These are phyloP conservation scores for Dactylis glomerata DNA, from an alignment of 176 grass and related monocot species.

Conservation along the genomic window DNA sequence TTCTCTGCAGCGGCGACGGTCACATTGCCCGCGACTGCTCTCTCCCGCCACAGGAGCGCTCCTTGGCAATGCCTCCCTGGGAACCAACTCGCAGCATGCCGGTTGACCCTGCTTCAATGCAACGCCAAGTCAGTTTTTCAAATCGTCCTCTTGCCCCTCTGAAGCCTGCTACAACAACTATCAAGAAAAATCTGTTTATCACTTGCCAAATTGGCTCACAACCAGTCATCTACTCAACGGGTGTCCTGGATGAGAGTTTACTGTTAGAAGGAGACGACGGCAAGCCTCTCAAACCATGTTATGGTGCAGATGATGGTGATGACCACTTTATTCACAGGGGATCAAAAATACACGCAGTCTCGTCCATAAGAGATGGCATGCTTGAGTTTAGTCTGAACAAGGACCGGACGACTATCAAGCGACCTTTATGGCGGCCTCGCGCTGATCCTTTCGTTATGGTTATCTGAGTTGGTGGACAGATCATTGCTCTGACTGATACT, in stretches of 20 bases:
- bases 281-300: background rate
- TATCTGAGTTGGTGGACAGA: too few relatives aligned
- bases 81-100: too few relatives aligned
- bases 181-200: background rate
- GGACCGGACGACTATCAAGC: too few relatives aligned
- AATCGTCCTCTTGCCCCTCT: background rate
- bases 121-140: background rate
- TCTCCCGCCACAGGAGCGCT: background rate
- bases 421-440: background rate
- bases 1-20: background rate
- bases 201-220: background rate
- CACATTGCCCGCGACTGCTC: background rate
- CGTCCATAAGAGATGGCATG: too few relatives aligned
- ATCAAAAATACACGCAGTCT: background rate
- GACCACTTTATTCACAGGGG: background rate
- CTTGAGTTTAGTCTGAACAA: background rate
- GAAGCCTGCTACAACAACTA: background rate
- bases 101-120: background rate
- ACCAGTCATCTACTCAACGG: background rate
- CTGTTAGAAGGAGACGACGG: background rate
- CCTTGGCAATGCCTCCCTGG: too few relatives aligned
- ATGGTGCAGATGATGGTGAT: background rate
- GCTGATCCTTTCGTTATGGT: too few relatives aligned
- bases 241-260: background rate
- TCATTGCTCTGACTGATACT: too few relatives aligned